Evolutionary conservation across 345 rosid genomes (phyloP).

Genomic region (Eutrema yunnanense): DNA sequence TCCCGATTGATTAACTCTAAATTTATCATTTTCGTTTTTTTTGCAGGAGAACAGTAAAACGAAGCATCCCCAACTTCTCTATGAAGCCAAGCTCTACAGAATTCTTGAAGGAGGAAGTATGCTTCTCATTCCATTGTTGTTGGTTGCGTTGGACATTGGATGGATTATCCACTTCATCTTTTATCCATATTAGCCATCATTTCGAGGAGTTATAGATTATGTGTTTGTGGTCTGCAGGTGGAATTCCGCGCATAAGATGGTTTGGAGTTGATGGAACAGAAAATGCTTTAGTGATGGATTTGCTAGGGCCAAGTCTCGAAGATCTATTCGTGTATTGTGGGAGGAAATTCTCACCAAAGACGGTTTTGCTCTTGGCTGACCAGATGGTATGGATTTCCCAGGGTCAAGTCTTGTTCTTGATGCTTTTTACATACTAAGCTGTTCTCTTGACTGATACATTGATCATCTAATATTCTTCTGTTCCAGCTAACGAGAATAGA

Average conservation of each 20-base stretch:
- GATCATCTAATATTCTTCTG: not conserved
- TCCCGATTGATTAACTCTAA: not conserved
- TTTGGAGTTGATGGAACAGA: conserved; percentile 80
- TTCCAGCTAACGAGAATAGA: conserved; percentile 73
- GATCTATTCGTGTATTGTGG: conserved; percentile 89
- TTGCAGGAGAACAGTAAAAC: conserved; percentile 77
- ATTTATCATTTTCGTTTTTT: not conserved
- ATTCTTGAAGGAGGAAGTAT: conserved; percentile 77
- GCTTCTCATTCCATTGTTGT: not conserved
- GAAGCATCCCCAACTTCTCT: conserved; percentile 85
- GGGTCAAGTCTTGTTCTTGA: not conserved
- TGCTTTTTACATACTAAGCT: not conserved
- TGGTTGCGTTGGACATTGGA: not conserved
- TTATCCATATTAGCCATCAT: not conserved
- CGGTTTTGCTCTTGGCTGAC: conserved; percentile 84
- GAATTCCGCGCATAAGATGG: conserved; percentile 79
- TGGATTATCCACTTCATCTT: not conserved
- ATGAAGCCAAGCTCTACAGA: conserved; percentile 78
- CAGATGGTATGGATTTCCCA: conserved; percentile 56
- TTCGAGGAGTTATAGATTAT: not conserved
- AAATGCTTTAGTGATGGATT: conserved; percentile 71
- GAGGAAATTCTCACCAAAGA: conserved; percentile 81
- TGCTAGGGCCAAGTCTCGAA: conserved; percentile 92
- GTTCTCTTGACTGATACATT: not conserved
- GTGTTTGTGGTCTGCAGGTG: conserved; percentile 40